phyloP scores from a whole-genome alignment of 2,329 filamentous ascomycete species.

The Colletotrichum eremochloae region DNA sequence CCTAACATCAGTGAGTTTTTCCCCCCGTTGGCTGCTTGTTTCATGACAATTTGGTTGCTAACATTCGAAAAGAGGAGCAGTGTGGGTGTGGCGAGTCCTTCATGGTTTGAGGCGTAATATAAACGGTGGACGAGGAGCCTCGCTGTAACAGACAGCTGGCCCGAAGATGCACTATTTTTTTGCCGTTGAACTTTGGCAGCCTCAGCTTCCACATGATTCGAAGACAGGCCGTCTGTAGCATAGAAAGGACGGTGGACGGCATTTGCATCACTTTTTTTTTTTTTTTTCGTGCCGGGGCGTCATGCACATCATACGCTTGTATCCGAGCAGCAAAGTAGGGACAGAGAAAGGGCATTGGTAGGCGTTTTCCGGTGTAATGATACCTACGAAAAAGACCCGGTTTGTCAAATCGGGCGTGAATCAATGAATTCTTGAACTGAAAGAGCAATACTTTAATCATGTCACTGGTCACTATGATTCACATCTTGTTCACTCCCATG shows the following conservation, averaged over 20 bases:
- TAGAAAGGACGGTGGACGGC: constrained; percentile 26
- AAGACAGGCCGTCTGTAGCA: background rate
- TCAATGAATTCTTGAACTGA: background rate
- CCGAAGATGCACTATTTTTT: background rate
- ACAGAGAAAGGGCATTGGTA: constrained; percentile 31
- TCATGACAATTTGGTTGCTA: constrained; percentile 45
- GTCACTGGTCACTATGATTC: background rate
- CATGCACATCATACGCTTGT: constrained; percentile 33
- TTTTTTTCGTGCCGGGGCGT: constrained; percentile 13
- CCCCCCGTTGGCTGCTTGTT: too few species aligned
- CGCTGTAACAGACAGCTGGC: background rate
- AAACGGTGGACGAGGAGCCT: background rate
- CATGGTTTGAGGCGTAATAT: constrained; percentile 69
- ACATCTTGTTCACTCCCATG: background rate
- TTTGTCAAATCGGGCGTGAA: constrained; percentile 15
- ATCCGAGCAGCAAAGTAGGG: constrained; percentile 25
- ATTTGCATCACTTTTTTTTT: constrained; percentile 14
- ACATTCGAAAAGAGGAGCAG: constrained; percentile 79
- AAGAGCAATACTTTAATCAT: background rate
- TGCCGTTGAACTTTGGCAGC: background rate
- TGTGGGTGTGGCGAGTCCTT: constrained; percentile 98
- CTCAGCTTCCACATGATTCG: constrained; percentile 9
- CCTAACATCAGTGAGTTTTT: constrained; percentile 94
- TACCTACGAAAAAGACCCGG: constrained; percentile 34
- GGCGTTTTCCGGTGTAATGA: constrained; percentile 39